Evolutionary conservation across 2,329 filamentous ascomycete genomes (phyloP).

Genomic region (Fusarium tjaetaba): DNA sequence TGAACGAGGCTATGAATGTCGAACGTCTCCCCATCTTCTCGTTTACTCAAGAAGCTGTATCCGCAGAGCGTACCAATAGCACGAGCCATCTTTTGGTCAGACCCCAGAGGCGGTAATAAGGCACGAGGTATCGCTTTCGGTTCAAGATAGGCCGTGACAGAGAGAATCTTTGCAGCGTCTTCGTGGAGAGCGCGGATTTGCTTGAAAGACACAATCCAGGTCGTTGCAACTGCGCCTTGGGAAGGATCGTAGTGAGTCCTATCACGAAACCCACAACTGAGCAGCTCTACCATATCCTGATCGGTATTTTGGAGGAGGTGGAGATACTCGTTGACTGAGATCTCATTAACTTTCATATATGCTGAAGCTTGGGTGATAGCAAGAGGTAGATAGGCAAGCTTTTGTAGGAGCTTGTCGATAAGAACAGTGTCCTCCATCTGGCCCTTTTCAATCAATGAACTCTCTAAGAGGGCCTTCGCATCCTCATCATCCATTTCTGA

Average conservation of each 20-base stretch:
- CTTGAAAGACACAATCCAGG: constrained; percentile 55
- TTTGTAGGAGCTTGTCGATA: constrained; percentile 31
- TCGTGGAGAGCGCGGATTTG: constrained; percentile 44
- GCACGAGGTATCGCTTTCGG: constrained; percentile 51
- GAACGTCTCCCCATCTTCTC: constrained; percentile 38
- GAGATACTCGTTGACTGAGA: constrained; percentile 47
- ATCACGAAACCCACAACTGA: constrained; percentile 47
- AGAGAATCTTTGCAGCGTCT: constrained; percentile 50
- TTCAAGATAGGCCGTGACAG: constrained; percentile 53
- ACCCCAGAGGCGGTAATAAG: constrained; percentile 39
- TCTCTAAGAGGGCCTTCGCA: constrained; percentile 39
- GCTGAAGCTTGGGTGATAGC: constrained; percentile 53
- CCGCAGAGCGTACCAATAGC: constrained; percentile 47
- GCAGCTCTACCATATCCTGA: constrained; percentile 34
- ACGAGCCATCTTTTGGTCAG: constrained; percentile 28
- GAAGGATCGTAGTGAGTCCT: constrained; percentile 43
- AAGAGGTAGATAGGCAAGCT: constrained; percentile 50
- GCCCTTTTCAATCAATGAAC: background rate
- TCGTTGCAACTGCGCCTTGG: constrained; percentile 50
- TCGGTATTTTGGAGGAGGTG: constrained; percentile 45
- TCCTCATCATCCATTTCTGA: constrained; percentile 18
- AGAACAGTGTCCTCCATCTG: fast-evolving
- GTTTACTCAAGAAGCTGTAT: constrained; percentile 47
- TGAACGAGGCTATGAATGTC: constrained; percentile 54
- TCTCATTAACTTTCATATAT: constrained; percentile 49